Conservation (phyloP, 495 filamentous ascomycete genomes). For the Entonaema liquescens region DNA sequence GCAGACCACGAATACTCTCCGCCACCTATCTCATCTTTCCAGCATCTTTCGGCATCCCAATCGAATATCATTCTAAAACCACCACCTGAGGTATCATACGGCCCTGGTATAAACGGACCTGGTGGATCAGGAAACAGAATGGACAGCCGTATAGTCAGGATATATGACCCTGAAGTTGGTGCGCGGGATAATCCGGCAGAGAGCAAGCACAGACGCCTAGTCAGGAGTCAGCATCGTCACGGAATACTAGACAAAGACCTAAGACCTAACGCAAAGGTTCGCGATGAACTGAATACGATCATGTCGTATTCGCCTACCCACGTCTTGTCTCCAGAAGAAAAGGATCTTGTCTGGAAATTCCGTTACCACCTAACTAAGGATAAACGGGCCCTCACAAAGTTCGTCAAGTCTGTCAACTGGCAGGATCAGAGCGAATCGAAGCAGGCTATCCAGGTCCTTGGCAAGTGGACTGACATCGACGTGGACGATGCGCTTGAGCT, state of each 20-base stretch:
- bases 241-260: constrained; percentile 91
- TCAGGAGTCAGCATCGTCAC: constrained; percentile 87
- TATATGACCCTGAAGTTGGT: constrained; percentile 94
- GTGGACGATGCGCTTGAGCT: constrained; percentile 96
- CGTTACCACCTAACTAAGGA: constrained; percentile 91
- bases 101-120: constrained; percentile 78
- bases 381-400: constrained; percentile 94
- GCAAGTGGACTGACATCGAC: constrained; percentile 97
- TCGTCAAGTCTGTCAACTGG: constrained; percentile 97
- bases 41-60: constrained; percentile 67
- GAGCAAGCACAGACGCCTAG: constrained; percentile 90
- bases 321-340: constrained; percentile 84
- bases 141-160: constrained; percentile 71
- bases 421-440: constrained; percentile 83
- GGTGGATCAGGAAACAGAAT: constrained; percentile 61
- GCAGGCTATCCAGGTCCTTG: constrained; percentile 87
- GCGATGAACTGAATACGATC: constrained; percentile 91
- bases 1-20: constrained; percentile 91
- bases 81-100: constrained; percentile 81
- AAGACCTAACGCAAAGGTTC: constrained; percentile 94
- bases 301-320: constrained; percentile 94
- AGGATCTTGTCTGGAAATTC: constrained; percentile 97
- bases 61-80: constrained; percentile 77
- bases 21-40: constrained; percentile 77
- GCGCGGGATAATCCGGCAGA: constrained; percentile 91